Conservation (phyloP, 139 green algal species). For the Parachlorella kessleri region DNA sequence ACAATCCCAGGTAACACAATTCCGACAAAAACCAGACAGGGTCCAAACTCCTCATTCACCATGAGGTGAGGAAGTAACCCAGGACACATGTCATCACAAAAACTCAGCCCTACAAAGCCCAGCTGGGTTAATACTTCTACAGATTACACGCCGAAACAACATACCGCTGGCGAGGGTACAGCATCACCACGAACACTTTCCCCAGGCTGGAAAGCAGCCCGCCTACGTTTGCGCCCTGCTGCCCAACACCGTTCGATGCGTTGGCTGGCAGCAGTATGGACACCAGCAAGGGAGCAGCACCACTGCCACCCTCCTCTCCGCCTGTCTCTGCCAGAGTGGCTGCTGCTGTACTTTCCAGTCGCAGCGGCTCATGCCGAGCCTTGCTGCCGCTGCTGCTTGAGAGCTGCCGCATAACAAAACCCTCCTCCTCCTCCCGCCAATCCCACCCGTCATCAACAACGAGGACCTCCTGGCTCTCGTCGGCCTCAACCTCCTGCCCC, state of each 20-base stretch:
- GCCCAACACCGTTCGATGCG: constrained; percentile 9
- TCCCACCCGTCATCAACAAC: no score
- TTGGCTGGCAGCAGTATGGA: constrained; percentile 54
- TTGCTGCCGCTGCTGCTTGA: neutral
- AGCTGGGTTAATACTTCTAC: no score
- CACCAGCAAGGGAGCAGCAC: constrained; percentile 22
- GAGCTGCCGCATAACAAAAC: neutral
- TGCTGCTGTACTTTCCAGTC: neutral
- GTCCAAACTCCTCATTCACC: no score
- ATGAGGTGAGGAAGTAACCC: no score
- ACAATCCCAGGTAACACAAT: no score
- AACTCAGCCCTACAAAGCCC: no score
- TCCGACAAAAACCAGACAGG: no score
- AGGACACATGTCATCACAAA: no score
- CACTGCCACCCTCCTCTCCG: neutral
- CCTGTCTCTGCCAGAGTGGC: neutral
- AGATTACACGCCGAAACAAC: constrained; percentile 43
- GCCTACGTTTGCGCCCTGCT: neutral
- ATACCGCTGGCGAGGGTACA: constrained; percentile 44
- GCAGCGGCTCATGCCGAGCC: neutral
- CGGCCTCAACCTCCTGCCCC: no score
- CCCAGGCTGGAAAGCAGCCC: constrained; percentile 34
- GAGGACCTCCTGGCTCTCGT: no score
- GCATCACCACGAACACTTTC: constrained; percentile 53
- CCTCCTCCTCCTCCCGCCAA: neutral